Conservation (phyloP, 2,329 filamentous ascomycete genomes). For the Pseudocercospora crystallina region DNA sequence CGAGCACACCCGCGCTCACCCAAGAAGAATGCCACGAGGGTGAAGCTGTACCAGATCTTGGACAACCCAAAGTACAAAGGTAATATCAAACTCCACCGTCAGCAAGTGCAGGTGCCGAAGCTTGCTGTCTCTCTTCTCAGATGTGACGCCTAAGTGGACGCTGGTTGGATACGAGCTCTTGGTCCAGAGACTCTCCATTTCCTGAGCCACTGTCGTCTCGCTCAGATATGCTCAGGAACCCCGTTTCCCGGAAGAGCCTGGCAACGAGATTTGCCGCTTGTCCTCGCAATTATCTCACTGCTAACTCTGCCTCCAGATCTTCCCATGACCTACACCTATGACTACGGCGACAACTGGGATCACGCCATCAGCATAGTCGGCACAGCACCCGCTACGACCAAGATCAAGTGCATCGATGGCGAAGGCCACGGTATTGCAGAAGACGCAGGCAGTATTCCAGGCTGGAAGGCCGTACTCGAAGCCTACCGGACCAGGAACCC, state of each 20-base stretch:
- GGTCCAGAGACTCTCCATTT: neutral
- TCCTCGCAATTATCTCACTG: too few relatives aligned
- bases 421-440: slow-evolving; percentile 35
- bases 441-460: slow-evolving; percentile 30
- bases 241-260: too few relatives aligned
- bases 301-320: neutral
- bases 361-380: slow-evolving; percentile 28
- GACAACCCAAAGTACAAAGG: slow-evolving; percentile 15
- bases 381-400: slow-evolving; percentile 12
- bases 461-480: slow-evolving; percentile 34
- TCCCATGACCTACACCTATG: slow-evolving; percentile 28
- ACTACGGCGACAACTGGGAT: slow-evolving; percentile 30
- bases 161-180: too few relatives aligned
- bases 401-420: slow-evolving; percentile 30
- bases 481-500: slow-evolving; percentile 32
- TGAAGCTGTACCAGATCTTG: slow-evolving; percentile 21
- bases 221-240: too few relatives aligned
- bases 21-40: slow-evolving; percentile 16
- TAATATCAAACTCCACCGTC: neutral
- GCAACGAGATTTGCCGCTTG: too few relatives aligned
- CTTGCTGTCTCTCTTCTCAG: too few relatives aligned
- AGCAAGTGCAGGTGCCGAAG: too few relatives aligned
- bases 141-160: too few relatives aligned
- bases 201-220: too few relatives aligned
- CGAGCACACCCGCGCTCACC: slow-evolving; percentile 21